Evolutionary conservation across 768 basidiomycete species (phyloP), one percentile per base, ranked within the genome.

Genomic region (Boletellus emodensis): DNA sequence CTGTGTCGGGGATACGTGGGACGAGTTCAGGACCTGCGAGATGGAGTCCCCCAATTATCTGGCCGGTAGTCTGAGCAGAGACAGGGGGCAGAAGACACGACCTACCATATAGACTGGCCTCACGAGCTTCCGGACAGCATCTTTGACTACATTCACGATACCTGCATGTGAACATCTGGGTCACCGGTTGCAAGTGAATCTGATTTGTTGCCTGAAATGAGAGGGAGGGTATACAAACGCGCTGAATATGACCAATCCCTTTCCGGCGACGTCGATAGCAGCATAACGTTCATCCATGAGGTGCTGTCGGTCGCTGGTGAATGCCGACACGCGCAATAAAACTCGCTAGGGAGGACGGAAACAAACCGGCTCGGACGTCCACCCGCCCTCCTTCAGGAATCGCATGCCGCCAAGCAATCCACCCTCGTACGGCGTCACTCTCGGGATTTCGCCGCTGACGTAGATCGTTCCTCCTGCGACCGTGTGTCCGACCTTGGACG

Each of bases 251-350:
- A 92, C 77, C 46, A 92, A 67, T 1, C 90, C 90, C 61, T 89
- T 91, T 8, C 86, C 89, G n/a, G 74, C 73, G 0, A 93, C 84
- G 64, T 92, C 87, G 22, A 92, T 69, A 0, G 72, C 83, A 42
- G 79, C 82, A 61, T 91, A 93, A 20, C 91, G 75, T 62, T 93
- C 91, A 57, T 92, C 90, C 82, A 85, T 82, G 55, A 93, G 81
- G 43, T 84, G 75, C 87, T 91, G 50, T 4, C 46, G 20, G 20
- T 20, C 20, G 20, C 20, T 20, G 20, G 6, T 18, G 20, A 26
- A 26, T 26, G 24, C 17, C 39, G 12, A 36, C 22, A 5, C 17
- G 28, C n/a, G 30, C 33, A 6, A 4, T 4, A 9, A 6, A 18
- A 8, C 28, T 3, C 43, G 9, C 18, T 13, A 20, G 20, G 20